Conservation (phyloP, 768 basidiomycete species). For the Stropharia rugosoannulata region DNA sequence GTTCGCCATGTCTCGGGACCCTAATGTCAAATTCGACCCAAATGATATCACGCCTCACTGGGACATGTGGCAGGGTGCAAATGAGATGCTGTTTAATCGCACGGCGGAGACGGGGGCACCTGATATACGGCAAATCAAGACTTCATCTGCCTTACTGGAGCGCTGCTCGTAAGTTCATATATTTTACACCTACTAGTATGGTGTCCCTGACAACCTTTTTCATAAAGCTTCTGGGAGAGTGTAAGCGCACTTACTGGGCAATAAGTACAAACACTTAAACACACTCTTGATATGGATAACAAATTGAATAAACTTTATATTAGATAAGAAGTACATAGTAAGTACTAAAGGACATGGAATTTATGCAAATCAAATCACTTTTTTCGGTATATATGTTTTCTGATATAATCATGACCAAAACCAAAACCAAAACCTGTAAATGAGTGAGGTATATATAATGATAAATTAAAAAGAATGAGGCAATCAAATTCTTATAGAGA, state of each 20-base stretch:
- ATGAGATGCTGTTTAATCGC: conserved; percentile 47
- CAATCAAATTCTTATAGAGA: too few relatives aligned
- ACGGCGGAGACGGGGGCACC: conserved; percentile 29
- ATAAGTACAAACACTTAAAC: neutral
- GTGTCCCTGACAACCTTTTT: neutral
- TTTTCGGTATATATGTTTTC: neutral
- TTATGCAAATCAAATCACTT: neutral
- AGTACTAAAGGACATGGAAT: too few relatives aligned
- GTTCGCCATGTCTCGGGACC: conserved; percentile 30
- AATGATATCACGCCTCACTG: conserved; percentile 36
- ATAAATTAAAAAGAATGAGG: too few relatives aligned
- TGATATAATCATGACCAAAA: neutral
- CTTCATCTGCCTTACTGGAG: conserved; percentile 27
- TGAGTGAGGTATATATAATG: too few relatives aligned
- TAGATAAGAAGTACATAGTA: too few relatives aligned
- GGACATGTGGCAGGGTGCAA: conserved; percentile 23
- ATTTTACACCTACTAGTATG: neutral
- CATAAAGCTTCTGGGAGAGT: conserved; percentile 9
- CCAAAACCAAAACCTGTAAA: neutral
- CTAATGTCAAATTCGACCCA: conserved; percentile 27
- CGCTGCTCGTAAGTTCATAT: conserved; percentile 31
- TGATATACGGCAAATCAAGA: conserved; percentile 25
- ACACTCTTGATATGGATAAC: too few relatives aligned
- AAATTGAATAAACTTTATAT: too few relatives aligned
- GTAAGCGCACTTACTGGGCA: conserved; percentile 8